Evolutionary conservation across 805 yeast genomes (phyloP).

Genomic region (Candida patagonica): DNA sequence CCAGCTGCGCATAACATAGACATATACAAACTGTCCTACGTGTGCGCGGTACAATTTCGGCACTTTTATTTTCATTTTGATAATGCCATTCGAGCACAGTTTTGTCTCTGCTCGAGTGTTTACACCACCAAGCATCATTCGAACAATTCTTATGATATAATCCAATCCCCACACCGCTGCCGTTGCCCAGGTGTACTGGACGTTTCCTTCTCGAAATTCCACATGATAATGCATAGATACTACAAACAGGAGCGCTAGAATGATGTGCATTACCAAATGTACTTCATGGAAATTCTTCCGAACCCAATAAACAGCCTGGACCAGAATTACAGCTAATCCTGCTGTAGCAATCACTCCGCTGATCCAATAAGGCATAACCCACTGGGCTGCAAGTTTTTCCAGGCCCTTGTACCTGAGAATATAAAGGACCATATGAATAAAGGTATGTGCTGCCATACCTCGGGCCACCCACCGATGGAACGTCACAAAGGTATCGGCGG

Average conservation of each 20-base stretch:
- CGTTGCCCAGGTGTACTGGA: conserved; percentile 36
- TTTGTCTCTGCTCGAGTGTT: conserved; percentile 20
- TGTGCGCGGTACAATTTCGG: conserved; percentile 32
- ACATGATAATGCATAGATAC: conserved; percentile 50
- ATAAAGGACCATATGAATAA: conserved; percentile 50
- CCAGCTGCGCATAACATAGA: conserved; percentile 44
- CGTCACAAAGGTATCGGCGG: conserved; percentile 49
- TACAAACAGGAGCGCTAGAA: conserved; percentile 45
- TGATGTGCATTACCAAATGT: conserved; percentile 46
- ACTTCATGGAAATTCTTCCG: conserved; percentile 48
- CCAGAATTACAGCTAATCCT: conserved; percentile 33
- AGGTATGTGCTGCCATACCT: conserved; percentile 37
- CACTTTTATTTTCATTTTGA: conserved; percentile 31
- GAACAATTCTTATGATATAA: conserved; percentile 44
- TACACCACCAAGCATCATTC: conserved; percentile 49
- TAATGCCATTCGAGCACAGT: conserved; percentile 7
- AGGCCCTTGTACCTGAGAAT: conserved; percentile 23
- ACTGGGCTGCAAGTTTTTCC: not conserved
- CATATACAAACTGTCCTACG: conserved; percentile 50
- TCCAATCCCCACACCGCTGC: conserved; percentile 65
- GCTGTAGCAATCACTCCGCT: conserved; percentile 36
- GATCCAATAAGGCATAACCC: conserved; percentile 14
- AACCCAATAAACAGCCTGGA: conserved; percentile 42
- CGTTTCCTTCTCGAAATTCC: conserved; percentile 5
- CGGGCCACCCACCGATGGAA: conserved; percentile 60